Conservation (phyloP, 1,284 basidiomycete species). For the Neotropicomus parvogracilis region DNA sequence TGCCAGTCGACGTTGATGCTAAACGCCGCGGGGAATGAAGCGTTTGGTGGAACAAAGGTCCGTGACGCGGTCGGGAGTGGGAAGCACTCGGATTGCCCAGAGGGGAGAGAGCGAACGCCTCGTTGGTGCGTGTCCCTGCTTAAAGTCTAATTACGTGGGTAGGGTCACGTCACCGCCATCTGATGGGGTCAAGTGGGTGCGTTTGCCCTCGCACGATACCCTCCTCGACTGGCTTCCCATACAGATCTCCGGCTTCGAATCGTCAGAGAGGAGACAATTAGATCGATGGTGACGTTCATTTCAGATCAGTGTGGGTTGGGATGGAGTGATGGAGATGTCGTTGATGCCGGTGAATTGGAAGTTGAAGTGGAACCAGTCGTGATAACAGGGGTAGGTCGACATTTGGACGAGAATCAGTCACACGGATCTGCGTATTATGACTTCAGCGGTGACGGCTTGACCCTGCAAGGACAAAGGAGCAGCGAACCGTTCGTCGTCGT, state of each 20-base stretch:
- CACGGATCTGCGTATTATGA: conserved; percentile 35
- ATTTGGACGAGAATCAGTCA: conserved; percentile 19
- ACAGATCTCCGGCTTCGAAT: conserved; percentile 15
- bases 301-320: conserved; percentile 6
- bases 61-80: conserved; percentile 19
- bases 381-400: conserved; percentile 22
- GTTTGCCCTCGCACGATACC: conserved; percentile 14
- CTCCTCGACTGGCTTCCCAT: conserved; percentile 13
- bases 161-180: conserved; percentile 31
- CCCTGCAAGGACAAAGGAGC: conserved; percentile 23
- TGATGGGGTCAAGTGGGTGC: conserved; percentile 20
- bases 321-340: conserved; percentile 18
- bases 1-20: conserved; percentile 13
- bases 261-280: conserved; percentile 12
- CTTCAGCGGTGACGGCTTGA: conserved; percentile 29
- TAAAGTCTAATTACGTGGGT: conserved; percentile 37
- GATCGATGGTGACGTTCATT: conserved; percentile 21
- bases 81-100: conserved; percentile 23
- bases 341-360: conserved; percentile 26
- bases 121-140: conserved; percentile 31
- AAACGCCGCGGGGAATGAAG: conserved; percentile 32
- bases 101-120: conserved; percentile 18
- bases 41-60: conserved; percentile 17
- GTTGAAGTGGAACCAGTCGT: conserved; percentile 18
- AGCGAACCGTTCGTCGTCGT: too few species aligned